These are phyloP conservation scores for Agastache rugosa DNA, from an alignment of 257 asterid species.

Conservation along the genomic window DNA sequence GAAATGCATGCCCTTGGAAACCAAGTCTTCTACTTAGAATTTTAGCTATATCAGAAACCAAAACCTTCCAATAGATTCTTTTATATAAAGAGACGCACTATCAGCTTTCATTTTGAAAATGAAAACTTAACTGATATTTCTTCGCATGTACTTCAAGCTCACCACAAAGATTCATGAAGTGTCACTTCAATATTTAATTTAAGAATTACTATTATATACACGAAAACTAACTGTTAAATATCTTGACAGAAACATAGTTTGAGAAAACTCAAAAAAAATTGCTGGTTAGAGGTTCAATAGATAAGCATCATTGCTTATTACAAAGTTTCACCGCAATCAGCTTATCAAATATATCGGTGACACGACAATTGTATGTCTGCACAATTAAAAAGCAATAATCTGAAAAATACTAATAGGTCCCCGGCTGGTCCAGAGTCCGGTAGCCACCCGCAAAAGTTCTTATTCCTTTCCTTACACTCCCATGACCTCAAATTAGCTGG, in stretches of 20 bases:
- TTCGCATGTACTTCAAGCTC: not conserved
- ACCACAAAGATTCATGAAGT: not conserved
- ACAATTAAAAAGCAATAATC: too few species aligned
- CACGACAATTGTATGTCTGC: too few species aligned
- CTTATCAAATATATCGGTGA: too few species aligned
- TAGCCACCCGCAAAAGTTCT: not conserved
- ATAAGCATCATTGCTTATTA: too few species aligned
- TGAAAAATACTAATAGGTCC: too few species aligned
- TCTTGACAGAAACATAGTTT: not conserved
- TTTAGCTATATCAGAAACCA: not conserved
- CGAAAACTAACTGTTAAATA: not conserved
- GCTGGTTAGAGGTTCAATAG: too few species aligned
- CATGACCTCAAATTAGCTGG: constrained; percentile 13
- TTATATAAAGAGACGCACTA: not conserved
- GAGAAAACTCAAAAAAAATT: not conserved
- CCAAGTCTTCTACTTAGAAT: not conserved
- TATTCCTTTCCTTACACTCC: not conserved
- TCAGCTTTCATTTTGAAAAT: not conserved
- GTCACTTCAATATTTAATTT: not conserved
- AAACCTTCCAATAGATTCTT: constrained; percentile 12
- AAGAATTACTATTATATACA: not conserved
- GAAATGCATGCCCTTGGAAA: not conserved
- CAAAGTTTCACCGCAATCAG: too few species aligned
- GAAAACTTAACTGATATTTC: not conserved
- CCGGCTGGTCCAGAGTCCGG: too few species aligned